Conservation (phyloP, 176 grass and related monocot genomes). For the Panicum miliaceum region DNA sequence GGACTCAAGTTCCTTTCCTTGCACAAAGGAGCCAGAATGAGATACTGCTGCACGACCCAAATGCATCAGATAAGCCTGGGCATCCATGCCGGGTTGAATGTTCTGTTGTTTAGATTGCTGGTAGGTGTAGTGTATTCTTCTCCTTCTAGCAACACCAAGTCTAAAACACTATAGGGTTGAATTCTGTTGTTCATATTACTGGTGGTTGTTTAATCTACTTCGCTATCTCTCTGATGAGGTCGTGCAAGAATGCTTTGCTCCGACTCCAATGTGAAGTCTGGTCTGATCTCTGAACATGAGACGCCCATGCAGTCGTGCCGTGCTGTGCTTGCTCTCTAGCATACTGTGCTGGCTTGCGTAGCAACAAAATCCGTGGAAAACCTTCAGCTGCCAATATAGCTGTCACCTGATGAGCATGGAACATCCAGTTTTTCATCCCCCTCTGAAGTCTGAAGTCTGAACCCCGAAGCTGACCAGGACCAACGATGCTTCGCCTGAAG, state of each 20-base stretch:
- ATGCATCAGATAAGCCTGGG: background rate
- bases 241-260: background rate
- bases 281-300: background rate
- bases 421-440: background rate
- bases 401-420: background rate
- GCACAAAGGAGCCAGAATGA: background rate
- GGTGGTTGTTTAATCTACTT: too few relatives aligned
- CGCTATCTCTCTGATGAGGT: background rate
- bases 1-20: slow-evolving; percentile 1
- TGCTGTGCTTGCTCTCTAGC: background rate
- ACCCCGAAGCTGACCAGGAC: background rate
- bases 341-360: background rate
- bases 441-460: background rate
- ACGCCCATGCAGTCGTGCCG: background rate
- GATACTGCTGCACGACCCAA: background rate
- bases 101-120: background rate
- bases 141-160: background rate
- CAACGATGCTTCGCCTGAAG: slow-evolving; percentile 1
- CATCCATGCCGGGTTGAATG: background rate
- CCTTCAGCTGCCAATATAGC: background rate
- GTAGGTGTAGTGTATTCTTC: background rate
- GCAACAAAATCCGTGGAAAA: too few relatives aligned
- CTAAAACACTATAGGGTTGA: background rate
- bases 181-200: background rate
- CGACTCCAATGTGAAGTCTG: background rate